phyloP scores from a whole-genome alignment of 352 stramenopile species.

The Pythium oligandrum region DNA sequence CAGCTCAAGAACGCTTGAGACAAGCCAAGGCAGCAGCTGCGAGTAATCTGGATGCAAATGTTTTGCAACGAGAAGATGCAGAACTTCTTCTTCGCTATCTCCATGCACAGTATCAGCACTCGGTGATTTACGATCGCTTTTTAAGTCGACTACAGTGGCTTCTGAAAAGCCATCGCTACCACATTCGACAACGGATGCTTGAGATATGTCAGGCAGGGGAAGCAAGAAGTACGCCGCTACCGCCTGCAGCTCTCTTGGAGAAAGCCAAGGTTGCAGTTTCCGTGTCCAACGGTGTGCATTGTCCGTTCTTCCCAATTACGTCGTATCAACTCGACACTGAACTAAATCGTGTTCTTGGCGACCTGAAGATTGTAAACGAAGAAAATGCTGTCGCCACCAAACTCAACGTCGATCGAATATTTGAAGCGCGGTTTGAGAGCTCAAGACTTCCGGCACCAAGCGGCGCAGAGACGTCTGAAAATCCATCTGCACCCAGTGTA shows the following conservation, averaged over 20 bases:
- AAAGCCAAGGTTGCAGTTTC: constrained; percentile 5
- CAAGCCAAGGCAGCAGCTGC: no score
- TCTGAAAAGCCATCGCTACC: constrained; percentile 41
- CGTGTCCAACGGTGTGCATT: constrained; percentile 23
- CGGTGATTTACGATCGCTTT: constrained; percentile 30
- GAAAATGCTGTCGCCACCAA: constrained; percentile 6
- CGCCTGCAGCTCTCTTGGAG: constrained; percentile 8
- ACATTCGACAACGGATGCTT: constrained; percentile 50
- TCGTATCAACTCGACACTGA: constrained; percentile 25
- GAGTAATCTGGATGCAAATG: no score
- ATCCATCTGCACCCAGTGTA: no score
- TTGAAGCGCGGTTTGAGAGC: neutral
- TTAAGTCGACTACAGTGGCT: constrained; percentile 39
- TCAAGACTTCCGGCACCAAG: constrained; percentile 1
- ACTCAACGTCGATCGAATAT: constrained; percentile 10
- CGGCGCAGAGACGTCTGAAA: no score
- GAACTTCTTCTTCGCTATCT: constrained; percentile 14
- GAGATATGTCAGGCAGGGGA: constrained; percentile 34
- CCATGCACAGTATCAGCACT: constrained; percentile 17
- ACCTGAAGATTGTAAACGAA: constrained; percentile 1
- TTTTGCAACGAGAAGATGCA: no score
- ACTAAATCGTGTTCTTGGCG: constrained; percentile 18
- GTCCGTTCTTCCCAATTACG: constrained; percentile 34
- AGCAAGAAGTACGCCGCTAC: constrained; percentile 15
- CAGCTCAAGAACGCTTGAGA: no score